Evolutionary conservation across 108 stramenopile genomes (phyloP), one percentile per base, ranked within the genome.

Genomic region (Cyclotella sp.): DNA sequence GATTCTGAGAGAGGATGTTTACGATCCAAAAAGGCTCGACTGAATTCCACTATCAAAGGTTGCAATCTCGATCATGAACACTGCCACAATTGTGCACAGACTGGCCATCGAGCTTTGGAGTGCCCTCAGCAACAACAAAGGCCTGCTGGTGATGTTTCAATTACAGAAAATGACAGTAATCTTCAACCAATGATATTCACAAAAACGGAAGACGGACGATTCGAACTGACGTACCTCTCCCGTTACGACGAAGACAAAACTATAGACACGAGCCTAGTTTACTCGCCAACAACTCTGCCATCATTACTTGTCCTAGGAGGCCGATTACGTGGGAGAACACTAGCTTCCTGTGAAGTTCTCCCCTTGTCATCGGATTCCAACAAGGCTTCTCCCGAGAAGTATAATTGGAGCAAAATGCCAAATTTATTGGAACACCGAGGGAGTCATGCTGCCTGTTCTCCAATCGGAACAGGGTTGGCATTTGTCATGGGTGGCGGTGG

Each of bases 1-100:
- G 78, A 79, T 43, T 49, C 42, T 7, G 76, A 77, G 28, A 72
- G 78, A 68, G 78, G 78, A 40, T 79, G 78, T 46, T 57, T 79
- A 15, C 46, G 77, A 15, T 70, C 69, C 15, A 70, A 55, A 27
- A 77, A 70, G 47, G 63, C 65, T n/a, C 13, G 26, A 15, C 59
- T 34, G 28, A 61, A 68, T 47, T 47, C 19, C 15, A 14, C 18
- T 0, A 14, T 75, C n/a, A 62, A 68, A 59, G 69, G 78, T 41
- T 79, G 78, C 60, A 34, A 51, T 22, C 66, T 79, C 65, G 65
- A 72, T 49, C 78, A 79, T 42, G 57, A 51, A 9, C 65, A 79
- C 57, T 79, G 78, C 29, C 70, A 79, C 54, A 11, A 34, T 14
- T 79, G 78, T 67, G 78, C 71, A 53, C 11, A 28, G 21, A 22